Percentiles rank a stretch among this genome's conserved stretches.
These are phyloP conservation scores for Mytilinidion resinicola DNA, from an alignment of 495 filamentous ascomycete species.

Conservation along the genomic window DNA sequence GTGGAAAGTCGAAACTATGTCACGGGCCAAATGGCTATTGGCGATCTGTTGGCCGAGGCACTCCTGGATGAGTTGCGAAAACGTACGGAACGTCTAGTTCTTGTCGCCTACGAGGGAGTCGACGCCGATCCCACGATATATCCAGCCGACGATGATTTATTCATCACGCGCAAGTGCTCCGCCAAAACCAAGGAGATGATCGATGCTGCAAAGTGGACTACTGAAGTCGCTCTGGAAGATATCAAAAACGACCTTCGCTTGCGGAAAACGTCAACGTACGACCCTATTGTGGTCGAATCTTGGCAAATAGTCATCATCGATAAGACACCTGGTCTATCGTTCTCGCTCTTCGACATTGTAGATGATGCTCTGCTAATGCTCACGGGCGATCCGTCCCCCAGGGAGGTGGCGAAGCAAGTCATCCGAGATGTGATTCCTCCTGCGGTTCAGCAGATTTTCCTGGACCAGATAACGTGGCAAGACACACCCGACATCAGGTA, in stretches of 20 bases:
- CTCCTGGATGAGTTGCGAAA: conserved; percentile 9
- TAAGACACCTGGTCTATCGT: conserved; percentile 3
- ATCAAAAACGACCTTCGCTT: conserved; percentile 12
- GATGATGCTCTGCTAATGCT: conserved; percentile 13
- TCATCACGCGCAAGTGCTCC: conserved; percentile 9
- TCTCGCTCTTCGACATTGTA: conserved; percentile 13
- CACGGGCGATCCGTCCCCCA: conserved; percentile 4
- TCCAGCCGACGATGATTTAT: conserved; percentile 7
- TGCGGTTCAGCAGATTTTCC: conserved; percentile 14
- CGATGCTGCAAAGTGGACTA: conserved; percentile 7
- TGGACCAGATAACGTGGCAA: conserved; percentile 3
- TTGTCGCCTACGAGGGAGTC: conserved; percentile 16
- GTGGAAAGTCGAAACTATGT: conserved; percentile 11
- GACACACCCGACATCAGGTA: conserved; percentile 3
- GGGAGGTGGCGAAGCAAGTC: conserved; percentile 8
- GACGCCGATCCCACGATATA: conserved; percentile 10
- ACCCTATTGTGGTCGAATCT: conserved; percentile 11
- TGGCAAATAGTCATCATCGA: conserved; percentile 20
- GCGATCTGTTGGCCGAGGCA: conserved; percentile 1
- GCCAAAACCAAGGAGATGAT: conserved; percentile 4
- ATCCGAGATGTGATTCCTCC: conserved; percentile 13
- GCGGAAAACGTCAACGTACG: conserved; percentile 8
- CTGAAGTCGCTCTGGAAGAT: conserved; percentile 8
- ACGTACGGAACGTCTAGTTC: conserved; percentile 7
- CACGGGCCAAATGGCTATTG: conserved; percentile 13